Conservation (phyloP, 768 basidiomycete species). For the Hygrocybe coccinea region DNA sequence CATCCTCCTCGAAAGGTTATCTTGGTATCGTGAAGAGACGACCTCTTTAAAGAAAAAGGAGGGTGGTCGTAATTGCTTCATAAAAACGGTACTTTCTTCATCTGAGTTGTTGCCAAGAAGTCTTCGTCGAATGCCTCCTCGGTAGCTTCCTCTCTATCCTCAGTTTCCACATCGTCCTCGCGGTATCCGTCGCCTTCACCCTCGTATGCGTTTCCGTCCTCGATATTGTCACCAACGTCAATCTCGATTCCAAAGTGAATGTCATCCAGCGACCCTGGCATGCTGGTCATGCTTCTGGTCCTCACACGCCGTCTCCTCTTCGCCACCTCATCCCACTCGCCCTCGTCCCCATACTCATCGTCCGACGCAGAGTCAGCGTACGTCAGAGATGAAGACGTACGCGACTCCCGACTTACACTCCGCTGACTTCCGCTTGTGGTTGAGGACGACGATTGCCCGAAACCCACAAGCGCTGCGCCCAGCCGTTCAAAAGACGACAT, state of each 20-base stretch:
- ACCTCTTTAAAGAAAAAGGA: too few relatives aligned
- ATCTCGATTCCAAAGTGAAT: slow-evolving; percentile 53
- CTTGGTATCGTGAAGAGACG: too few relatives aligned
- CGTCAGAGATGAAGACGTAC: slow-evolving; percentile 45
- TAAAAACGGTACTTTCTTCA: slow-evolving; percentile 71
- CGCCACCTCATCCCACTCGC: slow-evolving; percentile 36
- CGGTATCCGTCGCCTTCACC: slow-evolving; percentile 32
- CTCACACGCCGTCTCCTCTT: slow-evolving; percentile 40
- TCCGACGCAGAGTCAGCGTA: slow-evolving; percentile 52
- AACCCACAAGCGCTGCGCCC: slow-evolving; percentile 52
- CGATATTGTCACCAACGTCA: slow-evolving; percentile 39
- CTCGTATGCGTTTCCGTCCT: slow-evolving; percentile 29
- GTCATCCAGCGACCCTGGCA: slow-evolving; percentile 79
- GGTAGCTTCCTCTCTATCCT: slow-evolving; percentile 57
- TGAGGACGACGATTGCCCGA: slow-evolving; percentile 40
- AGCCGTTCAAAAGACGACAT: slow-evolving; percentile 76
- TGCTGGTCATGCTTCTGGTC: slow-evolving; percentile 69
- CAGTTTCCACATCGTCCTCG: slow-evolving; percentile 29
- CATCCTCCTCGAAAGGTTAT: too few relatives aligned
- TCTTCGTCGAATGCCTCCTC: slow-evolving; percentile 79
- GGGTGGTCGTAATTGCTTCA: slow-evolving; percentile 24
- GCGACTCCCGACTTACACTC: slow-evolving; percentile 54
- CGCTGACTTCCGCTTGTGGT: slow-evolving; percentile 33
- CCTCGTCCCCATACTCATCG: slow-evolving; percentile 45
- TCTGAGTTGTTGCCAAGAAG: slow-evolving; percentile 73